Evolutionary conservation across 169 alveolate species (phyloP), one percentile per base, ranked within the genome.

Genomic region (Plasmodium gonderi): DNA sequence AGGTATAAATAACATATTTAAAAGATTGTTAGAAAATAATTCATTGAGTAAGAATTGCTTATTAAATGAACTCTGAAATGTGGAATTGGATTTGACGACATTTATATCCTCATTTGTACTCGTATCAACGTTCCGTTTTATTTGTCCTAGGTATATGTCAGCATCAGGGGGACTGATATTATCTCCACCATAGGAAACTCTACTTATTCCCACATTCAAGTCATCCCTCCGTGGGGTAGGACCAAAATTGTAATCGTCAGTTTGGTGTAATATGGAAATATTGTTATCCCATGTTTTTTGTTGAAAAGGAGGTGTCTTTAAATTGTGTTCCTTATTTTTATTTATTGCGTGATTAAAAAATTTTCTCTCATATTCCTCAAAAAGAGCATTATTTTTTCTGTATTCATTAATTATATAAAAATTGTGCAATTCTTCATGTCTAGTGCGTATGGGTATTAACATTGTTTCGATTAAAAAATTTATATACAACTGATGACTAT

Each of bases 1-100:
- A 29, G 94, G 94, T 33, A 90, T 90, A 49, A 72, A 90, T 77
- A 90, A 17, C 26, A 90, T 17, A 42, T 90, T 90, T 47, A 90
- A 69, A 79, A 90, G 79, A 45, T 90, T 77, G 29, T 90, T 90
- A 40, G 94, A 54, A 78, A 90, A 90, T 79, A 90, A 36, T 90
- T 90, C 94, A 79, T 90, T 90, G 0, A 90, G 29, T 51, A 90
- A 51, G 36, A 79, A 90, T 29, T 90, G 26, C 74, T 90, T 90
- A 65, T 90, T 31, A 17, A 78, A 17, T 12, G 81, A 47, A 75
- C 40, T 54, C 1, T 44, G 29, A 36, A 14, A 44, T 0, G 14
- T 12, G 36, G 44, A 26, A 74, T n/a, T 31, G 72, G 38, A 6
- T 12, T 9, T 20, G 31, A 36, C 2, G n/a, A n/a, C n/a, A n/a